Evolutionary conservation across 2,329 filamentous ascomycete genomes (phyloP).

Genomic region (Aspergillus latus): DNA sequence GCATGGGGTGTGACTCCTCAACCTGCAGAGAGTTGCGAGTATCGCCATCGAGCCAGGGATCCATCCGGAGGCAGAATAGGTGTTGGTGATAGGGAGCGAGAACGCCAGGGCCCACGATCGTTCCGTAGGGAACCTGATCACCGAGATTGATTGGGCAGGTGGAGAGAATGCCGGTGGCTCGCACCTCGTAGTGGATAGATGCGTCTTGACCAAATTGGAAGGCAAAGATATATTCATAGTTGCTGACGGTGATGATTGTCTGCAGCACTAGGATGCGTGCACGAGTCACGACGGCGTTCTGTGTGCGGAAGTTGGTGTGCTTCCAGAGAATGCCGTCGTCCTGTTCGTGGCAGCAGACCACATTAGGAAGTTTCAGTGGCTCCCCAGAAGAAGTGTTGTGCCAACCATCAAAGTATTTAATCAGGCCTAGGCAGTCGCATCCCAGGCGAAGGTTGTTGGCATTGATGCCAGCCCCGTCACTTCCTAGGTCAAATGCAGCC

Average conservation of each 20-base stretch:
- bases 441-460: conserved; percentile 45
- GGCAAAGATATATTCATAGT: conserved; percentile 49
- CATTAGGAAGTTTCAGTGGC: conserved; percentile 41
- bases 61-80: conserved; percentile 45
- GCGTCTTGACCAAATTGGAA: conserved; percentile 45
- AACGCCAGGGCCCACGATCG: conserved; percentile 43
- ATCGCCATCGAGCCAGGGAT: conserved; percentile 43
- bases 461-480: conserved; percentile 43
- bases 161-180: conserved; percentile 49
- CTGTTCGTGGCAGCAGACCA: conserved; percentile 44
- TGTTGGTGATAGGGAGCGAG: conserved; percentile 48
- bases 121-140: conserved; percentile 39
- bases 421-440: conserved; percentile 42
- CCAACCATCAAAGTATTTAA: conserved; percentile 46
- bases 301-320: conserved; percentile 42
- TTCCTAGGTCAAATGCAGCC: conserved; percentile 47
- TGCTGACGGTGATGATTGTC: conserved; percentile 43
- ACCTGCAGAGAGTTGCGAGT: conserved; percentile 47
- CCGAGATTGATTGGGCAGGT: conserved; percentile 35
- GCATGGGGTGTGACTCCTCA: conserved; percentile 35
- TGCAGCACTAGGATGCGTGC: conserved; percentile 40
- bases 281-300: conserved; percentile 34
- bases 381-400: conserved; percentile 35
- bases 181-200: conserved; percentile 43
- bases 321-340: conserved; percentile 44